Percentiles rank a stretch among this genome's conserved stretches.
phyloP scores from a whole-genome alignment of 305 asterid genomes.

The Euphrasia arctica region DNA sequence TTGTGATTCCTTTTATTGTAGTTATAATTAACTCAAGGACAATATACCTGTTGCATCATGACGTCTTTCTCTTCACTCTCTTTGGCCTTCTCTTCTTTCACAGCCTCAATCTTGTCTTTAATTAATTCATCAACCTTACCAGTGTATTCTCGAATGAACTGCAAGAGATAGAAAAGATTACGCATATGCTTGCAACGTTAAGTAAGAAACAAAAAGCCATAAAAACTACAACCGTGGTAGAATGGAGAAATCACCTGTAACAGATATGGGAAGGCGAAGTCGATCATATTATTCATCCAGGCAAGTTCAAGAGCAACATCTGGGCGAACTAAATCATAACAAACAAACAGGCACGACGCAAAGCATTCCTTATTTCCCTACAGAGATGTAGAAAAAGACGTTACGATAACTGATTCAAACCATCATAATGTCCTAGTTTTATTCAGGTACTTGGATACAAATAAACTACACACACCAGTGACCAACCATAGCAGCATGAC shows the following conservation, averaged over 20 bases:
- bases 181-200: neutral
- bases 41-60: constrained; percentile 73
- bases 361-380: constrained; percentile 98
- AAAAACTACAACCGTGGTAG: constrained; percentile 7
- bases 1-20: neutral
- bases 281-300: constrained; percentile 91
- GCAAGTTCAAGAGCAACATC: constrained; percentile 93
- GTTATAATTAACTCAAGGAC: neutral
- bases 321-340: constrained; percentile 81
- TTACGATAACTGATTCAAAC: constrained; percentile 11
- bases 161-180: constrained; percentile 24
- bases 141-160: constrained; percentile 89
- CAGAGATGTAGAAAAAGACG: constrained; percentile 23
- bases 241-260: constrained; percentile 63
- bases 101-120: constrained; percentile 74
- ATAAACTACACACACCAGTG: neutral
- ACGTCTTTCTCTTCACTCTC: constrained; percentile 77
- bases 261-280: constrained; percentile 88
- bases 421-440: neutral
- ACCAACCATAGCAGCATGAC: neutral
- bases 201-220: constrained; percentile 11
- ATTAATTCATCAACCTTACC: constrained; percentile 92
- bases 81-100: constrained; percentile 74
- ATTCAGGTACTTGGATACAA: neutral
- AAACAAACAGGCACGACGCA: constrained; percentile 90